Evolutionary conservation across 441 rosid genomes (phyloP).

Genomic region (Erodium trifolium): DNA sequence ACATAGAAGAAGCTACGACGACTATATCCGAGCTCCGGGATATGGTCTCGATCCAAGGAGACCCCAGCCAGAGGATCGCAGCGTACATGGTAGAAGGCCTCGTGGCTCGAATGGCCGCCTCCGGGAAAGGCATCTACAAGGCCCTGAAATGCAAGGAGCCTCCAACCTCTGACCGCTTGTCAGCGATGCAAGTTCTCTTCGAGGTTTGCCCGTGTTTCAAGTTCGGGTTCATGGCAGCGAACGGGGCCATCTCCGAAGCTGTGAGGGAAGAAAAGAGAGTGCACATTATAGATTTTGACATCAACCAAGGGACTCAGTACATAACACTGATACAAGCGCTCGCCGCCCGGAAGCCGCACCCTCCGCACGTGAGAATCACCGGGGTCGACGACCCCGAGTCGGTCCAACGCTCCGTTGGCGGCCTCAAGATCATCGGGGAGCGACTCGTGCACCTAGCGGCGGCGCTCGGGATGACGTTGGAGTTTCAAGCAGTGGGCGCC

Average conservation of each 20-base stretch:
- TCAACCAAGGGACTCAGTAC: slow-evolving; percentile 94
- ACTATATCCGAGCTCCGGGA: slow-evolving; percentile 68
- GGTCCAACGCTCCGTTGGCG: slow-evolving; percentile 76
- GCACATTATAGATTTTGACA: slow-evolving; percentile 86
- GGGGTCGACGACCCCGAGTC: slow-evolving; percentile 97
- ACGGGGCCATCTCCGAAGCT: slow-evolving; percentile 78
- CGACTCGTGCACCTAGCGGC: slow-evolving; percentile 77
- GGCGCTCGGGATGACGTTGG: slow-evolving; percentile 53
- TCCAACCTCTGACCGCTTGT: slow-evolving; percentile 86
- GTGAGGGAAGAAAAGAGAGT: slow-evolving; percentile 64
- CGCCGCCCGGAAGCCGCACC: slow-evolving; percentile 41
- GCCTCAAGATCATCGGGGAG: slow-evolving; percentile 62
- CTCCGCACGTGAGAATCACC: slow-evolving; percentile 62
- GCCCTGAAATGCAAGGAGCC: slow-evolving; percentile 97
- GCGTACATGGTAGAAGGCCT: slow-evolving; percentile 99
- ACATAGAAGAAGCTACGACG: slow-evolving; percentile 47
- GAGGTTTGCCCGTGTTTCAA: slow-evolving; percentile 98
- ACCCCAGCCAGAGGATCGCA: slow-evolving; percentile 84
- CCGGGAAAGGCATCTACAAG: slow-evolving; percentile 76
- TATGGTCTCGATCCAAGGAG: slow-evolving; percentile 85
- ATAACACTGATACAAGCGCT: slow-evolving; percentile 68
- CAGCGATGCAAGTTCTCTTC: slow-evolving; percentile 97
- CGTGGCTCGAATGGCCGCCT: slow-evolving; percentile 86
- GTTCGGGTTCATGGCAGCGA: slow-evolving; percentile 89
- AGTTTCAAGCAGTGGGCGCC: slow-evolving; percentile 66